Evolutionary conservation across 1,284 basidiomycete genomes (phyloP).

Genomic region (Naganishia cerealis): DNA sequence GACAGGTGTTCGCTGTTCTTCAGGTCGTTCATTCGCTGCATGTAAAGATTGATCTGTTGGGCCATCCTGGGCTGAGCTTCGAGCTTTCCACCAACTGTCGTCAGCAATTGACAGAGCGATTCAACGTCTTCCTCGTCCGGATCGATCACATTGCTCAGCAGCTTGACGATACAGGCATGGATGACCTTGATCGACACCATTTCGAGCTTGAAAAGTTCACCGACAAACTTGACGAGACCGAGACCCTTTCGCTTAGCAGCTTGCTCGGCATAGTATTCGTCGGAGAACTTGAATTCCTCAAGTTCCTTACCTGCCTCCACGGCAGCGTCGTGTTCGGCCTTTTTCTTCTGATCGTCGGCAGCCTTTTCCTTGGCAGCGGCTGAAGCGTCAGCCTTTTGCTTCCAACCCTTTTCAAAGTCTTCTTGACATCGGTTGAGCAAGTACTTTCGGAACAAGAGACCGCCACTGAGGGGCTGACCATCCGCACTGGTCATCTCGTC

Average conservation of each 20-base stretch:
- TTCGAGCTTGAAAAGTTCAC: constrained; percentile 93
- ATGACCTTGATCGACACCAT: constrained; percentile 94
- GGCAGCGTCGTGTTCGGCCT: constrained; percentile 56
- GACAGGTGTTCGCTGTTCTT: constrained; percentile 71
- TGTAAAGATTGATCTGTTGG: constrained; percentile 88
- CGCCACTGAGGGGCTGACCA: constrained; percentile 80
- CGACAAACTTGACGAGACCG: constrained; percentile 95
- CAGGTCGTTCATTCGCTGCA: constrained; percentile 81
- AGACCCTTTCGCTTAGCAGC: constrained; percentile 96
- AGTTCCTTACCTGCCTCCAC: constrained; percentile 51
- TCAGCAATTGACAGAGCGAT: constrained; percentile 86
- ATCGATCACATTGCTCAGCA: constrained; percentile 85
- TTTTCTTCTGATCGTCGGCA: constrained; percentile 60
- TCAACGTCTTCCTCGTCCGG: constrained; percentile 98
- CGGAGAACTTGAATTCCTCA: constrained; percentile 72
- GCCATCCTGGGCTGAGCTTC: constrained; percentile 74
- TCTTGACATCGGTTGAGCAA: constrained; percentile 88
- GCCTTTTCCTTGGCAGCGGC: constrained; percentile 60
- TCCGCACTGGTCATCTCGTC: constrained; percentile 74
- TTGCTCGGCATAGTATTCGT: constrained; percentile 94
- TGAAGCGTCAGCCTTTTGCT: constrained; percentile 59
- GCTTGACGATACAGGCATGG: constrained; percentile 93
- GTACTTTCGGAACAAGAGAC: constrained; percentile 84
- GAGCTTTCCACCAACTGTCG: constrained; percentile 79
- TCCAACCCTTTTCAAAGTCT: constrained; percentile 85